Base-by-base conservation (phyloP, 306 rosid species). In the Carpinus viminea region DNA sequence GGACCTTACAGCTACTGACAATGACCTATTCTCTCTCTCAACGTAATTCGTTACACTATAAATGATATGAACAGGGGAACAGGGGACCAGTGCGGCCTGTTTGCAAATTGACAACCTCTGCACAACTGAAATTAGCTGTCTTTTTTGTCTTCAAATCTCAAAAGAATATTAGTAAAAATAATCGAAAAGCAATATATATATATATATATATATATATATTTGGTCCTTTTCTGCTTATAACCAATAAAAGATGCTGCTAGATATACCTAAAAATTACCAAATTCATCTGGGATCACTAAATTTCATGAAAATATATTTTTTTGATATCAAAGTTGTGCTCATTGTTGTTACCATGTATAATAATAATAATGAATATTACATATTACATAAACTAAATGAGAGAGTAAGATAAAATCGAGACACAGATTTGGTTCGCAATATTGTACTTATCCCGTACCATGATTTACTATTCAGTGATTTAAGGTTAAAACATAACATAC, bases 1-100 rank as follows among this genome's bases (percentile, higher is more conserved):
- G 87, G 86, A 78, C 87, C 84, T 82, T 86, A 84, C 97, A 88
- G 92, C 97, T 91, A 88, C 84, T 84, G 92, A 93, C 91, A 81
- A 47, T 76, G 92, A 89, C 88, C 75, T 75, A 62, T 45, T 43
- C 71, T 59, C 74, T 80, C 76, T 17, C 72, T 71, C 43, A 68
- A 12, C 52, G 15, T 48, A 48, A 48, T 53, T 74, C 53, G 38
- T 74, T 82, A 64, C 78, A 74, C 47, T 53, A 54, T 66, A 84
- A 76, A 77, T 75, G 12, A 57, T 34, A 55, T 70, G 0, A 38
- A 75, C 38, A 21, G 84, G 89, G 43, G 45, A 89, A 87, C 93
- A 83, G 89, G 38, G 43, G 90, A 89, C 93, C 90, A 87, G 51
- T 21, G 69, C 48, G 79, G 78, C 75, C 83, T 83, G 31, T 57